These are phyloP conservation scores for Fonsecaea pugnacius DNA, from an alignment of 2,329 filamentous ascomycete species.

Conservation along the genomic window DNA sequence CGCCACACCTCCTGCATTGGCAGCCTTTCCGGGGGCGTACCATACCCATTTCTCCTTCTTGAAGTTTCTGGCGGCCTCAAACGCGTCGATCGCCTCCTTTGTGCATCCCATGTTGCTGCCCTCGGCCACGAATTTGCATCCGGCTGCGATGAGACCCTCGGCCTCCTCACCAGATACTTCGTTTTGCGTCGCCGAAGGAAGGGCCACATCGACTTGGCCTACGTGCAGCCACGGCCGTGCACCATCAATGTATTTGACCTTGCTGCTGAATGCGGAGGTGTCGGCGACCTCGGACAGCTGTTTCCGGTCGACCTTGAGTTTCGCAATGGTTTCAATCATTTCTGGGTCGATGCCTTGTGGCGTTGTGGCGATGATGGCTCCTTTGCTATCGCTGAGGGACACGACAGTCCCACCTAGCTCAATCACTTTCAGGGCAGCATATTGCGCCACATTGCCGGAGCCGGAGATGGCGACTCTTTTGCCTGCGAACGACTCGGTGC, in stretches of 20 bases:
- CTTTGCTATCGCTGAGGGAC: constrained; percentile 91
- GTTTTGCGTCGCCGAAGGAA: constrained; percentile 96
- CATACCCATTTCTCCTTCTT: constrained; percentile 77
- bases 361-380: constrained; percentile 74
- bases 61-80: constrained; percentile 75
- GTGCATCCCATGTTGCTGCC: constrained; percentile 99
- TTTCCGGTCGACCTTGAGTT: constrained; percentile 85
- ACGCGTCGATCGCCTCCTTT: constrained; percentile 89
- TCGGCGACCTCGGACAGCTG: constrained; percentile 73
- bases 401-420: constrained; percentile 92
- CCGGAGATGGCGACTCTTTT: constrained; percentile 96
- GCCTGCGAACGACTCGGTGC: constrained; percentile 81
- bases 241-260: constrained; percentile 84
- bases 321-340: constrained; percentile 77
- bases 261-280: constrained; percentile 59
- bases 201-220: constrained; percentile 84
- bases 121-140: constrained; percentile 86
- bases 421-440: constrained; percentile 92
- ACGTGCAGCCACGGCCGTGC: constrained; percentile 91
- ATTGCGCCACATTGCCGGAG: constrained; percentile 97
- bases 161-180: constrained; percentile 94
- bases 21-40: constrained; percentile 97
- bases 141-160: constrained; percentile 74
- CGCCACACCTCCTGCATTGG: constrained; percentile 96
- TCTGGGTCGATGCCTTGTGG: constrained; percentile 75